Evolutionary conservation across 2,329 filamentous ascomycete genomes (phyloP), one percentile per base, ranked within the genome.

Genomic region (Fusarium coicis): DNA sequence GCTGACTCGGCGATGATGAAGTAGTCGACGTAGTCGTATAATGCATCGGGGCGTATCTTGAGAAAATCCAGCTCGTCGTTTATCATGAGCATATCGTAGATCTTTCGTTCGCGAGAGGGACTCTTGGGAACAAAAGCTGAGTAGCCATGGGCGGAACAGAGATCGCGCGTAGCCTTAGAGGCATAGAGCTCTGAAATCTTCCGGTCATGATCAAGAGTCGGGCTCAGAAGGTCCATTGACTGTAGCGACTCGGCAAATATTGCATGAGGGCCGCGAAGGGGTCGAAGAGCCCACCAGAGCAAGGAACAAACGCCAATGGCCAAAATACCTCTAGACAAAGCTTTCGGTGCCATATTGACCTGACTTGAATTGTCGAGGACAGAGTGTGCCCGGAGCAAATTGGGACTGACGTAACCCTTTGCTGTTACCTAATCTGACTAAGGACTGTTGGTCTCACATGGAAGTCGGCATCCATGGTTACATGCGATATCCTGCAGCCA

Each of bases 41-140:
- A 85, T 12, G 87, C 87, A 74, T 89, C 84, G 6, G 92, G 83
- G 5, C 89, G 87, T 53, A 92, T 88, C 78, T 92, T 90, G 39
- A 92, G 84, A 85, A 88, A 90, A 79, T 92, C 90, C 7, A 92
- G 83, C 80, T 92, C 90, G 7, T 84, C 87, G 72, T 89, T 90
- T 72, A 92, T 80, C 84, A 91, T 87, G 74, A 91, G 83, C 5
- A 92, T 82, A 76, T 92, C 90, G 66, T 80, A 81, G 11, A 81
- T 62, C 44, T 79, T 81, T 59, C 79, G 79, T 57, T 76, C 64
- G 32, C 73, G 72, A 3, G 66, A 58, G 9, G 60, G 43, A 15
- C 70, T 64, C 11, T 28, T 60, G 1, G 79, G 77, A 6, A 60
- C 18, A 32, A 80, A 81, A 28, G 76, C 75, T 10, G 70, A 59